phyloP scores from a whole-genome alignment of 169 alveolate genomes.

The Plasmodium coatneyi region DNA sequence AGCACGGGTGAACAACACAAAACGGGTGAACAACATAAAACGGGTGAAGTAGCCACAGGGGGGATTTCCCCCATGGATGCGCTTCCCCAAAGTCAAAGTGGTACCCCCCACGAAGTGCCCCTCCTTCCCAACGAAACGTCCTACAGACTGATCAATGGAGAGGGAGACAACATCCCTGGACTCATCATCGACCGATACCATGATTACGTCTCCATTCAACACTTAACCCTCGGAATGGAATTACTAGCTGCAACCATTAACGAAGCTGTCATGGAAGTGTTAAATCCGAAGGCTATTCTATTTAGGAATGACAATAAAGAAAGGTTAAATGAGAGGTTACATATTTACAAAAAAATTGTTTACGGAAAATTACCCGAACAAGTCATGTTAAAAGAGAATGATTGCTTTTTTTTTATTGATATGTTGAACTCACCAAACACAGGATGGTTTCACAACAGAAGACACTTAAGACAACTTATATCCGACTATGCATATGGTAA shows the following conservation, averaged over 20 bases:
- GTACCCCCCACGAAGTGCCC: neutral
- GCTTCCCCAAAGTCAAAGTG: too few species aligned
- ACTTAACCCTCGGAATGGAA: slow-evolving; percentile 51
- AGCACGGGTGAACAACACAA: neutral
- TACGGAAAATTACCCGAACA: slow-evolving; percentile 61
- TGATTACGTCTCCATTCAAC: slow-evolving; percentile 17
- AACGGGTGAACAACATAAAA: neutral
- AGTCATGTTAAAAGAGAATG: slow-evolving; percentile 55
- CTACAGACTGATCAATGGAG: slow-evolving; percentile 77
- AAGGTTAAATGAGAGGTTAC: slow-evolving; percentile 64
- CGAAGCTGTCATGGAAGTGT: slow-evolving; percentile 46
- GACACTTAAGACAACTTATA: slow-evolving; percentile 22
- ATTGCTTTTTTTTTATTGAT: slow-evolving; percentile 49
- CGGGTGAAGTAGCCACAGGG: neutral
- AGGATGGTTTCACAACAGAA: slow-evolving; percentile 70
- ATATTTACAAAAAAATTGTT: slow-evolving; percentile 56
- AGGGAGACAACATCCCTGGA: slow-evolving; percentile 79
- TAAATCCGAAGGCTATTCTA: slow-evolving; percentile 65
- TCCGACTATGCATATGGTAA: slow-evolving; percentile 44
- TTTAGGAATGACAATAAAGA: slow-evolving; percentile 72
- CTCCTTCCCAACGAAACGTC: neutral
- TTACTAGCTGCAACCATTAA: slow-evolving; percentile 55
- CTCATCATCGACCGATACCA: slow-evolving; percentile 76
- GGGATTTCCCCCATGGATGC: too few species aligned
- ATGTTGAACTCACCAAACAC: slow-evolving; percentile 58